Evolutionary conservation across 805 yeast genomes (phyloP).

Genomic region (Ogataea pini): DNA sequence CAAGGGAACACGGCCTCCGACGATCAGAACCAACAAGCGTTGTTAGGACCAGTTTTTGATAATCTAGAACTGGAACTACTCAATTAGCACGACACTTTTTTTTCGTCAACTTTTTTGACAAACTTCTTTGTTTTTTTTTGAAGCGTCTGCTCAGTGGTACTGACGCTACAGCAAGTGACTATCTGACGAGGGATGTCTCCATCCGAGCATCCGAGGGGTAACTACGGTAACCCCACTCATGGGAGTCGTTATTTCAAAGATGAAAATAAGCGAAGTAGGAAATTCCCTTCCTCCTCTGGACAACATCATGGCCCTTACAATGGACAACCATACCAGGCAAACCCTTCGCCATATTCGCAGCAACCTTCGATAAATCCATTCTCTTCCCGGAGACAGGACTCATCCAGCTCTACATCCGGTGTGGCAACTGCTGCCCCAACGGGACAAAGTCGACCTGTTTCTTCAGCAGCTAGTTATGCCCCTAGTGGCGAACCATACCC

Average conservation of each 20-base stretch:
- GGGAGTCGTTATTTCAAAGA: slow-evolving; percentile 29
- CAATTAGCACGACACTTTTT: not conserved
- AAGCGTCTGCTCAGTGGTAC: not conserved
- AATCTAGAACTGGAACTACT: not conserved
- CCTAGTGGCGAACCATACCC: slow-evolving; percentile 9
- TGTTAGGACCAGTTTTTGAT: slow-evolving; percentile 1
- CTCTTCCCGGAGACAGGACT: slow-evolving; percentile 32
- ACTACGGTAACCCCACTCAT: slow-evolving; percentile 15
- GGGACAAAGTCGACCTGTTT: slow-evolving; percentile 1
- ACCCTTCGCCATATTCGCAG: slow-evolving; percentile 23
- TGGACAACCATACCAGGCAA: slow-evolving; percentile 14
- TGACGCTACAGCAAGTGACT: not conserved
- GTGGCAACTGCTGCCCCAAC: slow-evolving; percentile 8
- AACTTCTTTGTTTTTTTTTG: not conserved
- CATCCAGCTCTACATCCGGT: slow-evolving; percentile 12
- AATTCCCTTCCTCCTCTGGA: slow-evolving; percentile 20
- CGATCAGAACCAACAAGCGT: not conserved
- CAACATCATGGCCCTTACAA: slow-evolving; percentile 16
- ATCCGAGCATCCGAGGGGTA: slow-evolving; percentile 23
- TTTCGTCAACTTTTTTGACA: not conserved
- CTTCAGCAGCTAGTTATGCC: slow-evolving; percentile 7
- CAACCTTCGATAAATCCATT: slow-evolving; percentile 31
- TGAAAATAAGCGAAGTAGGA: slow-evolving; percentile 27
- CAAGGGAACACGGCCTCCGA: not conserved
- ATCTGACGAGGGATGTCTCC: slow-evolving; percentile 16